These are phyloP conservation scores for Aechmea fasciata DNA, from an alignment of 176 grass and related monocot species.

Conservation along the genomic window DNA sequence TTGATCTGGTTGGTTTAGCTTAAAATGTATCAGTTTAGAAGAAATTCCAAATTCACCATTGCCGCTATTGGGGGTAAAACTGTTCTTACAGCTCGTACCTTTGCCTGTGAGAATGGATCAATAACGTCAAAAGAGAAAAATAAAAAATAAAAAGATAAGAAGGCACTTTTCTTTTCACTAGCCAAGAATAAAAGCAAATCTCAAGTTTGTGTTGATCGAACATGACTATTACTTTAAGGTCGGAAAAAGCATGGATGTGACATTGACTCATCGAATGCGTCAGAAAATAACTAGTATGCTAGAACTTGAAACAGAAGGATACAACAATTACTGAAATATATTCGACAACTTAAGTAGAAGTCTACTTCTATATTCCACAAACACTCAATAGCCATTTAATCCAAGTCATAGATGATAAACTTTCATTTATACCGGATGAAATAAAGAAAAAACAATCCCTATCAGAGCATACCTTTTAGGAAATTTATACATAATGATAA, in stretches of 20 bases:
- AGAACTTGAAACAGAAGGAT: too few relatives aligned
- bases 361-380: too few relatives aligned
- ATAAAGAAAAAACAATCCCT: too few relatives aligned
- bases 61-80: neutral
- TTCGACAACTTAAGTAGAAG: too few relatives aligned
- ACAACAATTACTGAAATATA: neutral
- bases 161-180: too few relatives aligned
- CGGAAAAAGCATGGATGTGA: neutral
- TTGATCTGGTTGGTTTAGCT: conserved; percentile 19
- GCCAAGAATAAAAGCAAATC: neutral
- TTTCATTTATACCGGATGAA: too few relatives aligned
- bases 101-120: conserved; percentile 9
- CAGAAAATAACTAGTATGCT: neutral
- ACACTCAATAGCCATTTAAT: too few relatives aligned
- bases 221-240: neutral
- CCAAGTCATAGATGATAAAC: too few relatives aligned
- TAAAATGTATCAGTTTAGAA: conserved; percentile 1
- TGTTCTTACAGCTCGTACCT: neutral
- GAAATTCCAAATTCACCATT: neutral
- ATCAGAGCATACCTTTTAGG: too few relatives aligned
- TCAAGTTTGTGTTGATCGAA: neutral
- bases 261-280: neutral
- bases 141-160: neutral
- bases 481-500: too few relatives aligned
- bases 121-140: neutral